A percentile compares a stretch with the other conserved stretches of the same genome.
These are phyloP conservation scores for Polyplosphaeria fusca DNA, from an alignment of 495 filamentous ascomycete genomes.

Conservation along the genomic window DNA sequence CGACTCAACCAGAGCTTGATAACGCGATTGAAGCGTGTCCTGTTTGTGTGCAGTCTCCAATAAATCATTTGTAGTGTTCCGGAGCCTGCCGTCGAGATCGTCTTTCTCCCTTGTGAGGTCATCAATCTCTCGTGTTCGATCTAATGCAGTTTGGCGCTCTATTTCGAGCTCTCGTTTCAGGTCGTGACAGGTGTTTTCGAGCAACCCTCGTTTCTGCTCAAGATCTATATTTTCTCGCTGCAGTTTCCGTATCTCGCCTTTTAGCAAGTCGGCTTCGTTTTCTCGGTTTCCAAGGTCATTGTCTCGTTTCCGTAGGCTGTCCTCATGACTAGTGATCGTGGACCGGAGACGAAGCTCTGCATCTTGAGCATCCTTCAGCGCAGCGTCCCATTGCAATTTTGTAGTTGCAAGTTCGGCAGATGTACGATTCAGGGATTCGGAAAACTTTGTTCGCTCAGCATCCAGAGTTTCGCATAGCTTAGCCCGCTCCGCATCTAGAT, in stretches of 20 bases:
- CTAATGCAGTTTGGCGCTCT: constrained; percentile 1
- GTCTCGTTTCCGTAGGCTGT: constrained; percentile 2
- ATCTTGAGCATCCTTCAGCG: constrained; percentile 7
- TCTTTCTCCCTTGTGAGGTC: background rate
- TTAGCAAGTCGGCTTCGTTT: background rate
- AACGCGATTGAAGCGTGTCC: background rate
- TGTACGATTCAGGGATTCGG: no score
- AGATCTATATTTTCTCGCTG: background rate
- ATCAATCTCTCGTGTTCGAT: constrained; percentile 2
- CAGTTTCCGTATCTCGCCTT: background rate
- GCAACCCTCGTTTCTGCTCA: background rate
- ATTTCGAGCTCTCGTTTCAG: background rate
- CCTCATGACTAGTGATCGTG: constrained; percentile 9
- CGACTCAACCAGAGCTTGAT: constrained; percentile 6
- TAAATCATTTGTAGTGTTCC: constrained; percentile 1
- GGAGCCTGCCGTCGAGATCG: constrained; percentile 1
- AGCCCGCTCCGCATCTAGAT: constrained; percentile 18
- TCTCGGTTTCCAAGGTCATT: constrained; percentile 8
- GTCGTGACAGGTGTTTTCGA: no score
- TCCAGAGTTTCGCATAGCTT: constrained; percentile 7
- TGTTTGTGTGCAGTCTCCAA: background rate
- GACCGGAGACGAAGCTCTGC: constrained; percentile 13
- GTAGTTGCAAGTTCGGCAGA: no score
- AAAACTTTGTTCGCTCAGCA: constrained; percentile 17
- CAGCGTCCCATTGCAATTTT: no score